A percentile compares a stretch with the other conserved stretches of the same genome.
These are phyloP conservation scores for Hypoxylon trugodes DNA, from an alignment of 495 filamentous ascomycete genomes.

Conservation along the genomic window DNA sequence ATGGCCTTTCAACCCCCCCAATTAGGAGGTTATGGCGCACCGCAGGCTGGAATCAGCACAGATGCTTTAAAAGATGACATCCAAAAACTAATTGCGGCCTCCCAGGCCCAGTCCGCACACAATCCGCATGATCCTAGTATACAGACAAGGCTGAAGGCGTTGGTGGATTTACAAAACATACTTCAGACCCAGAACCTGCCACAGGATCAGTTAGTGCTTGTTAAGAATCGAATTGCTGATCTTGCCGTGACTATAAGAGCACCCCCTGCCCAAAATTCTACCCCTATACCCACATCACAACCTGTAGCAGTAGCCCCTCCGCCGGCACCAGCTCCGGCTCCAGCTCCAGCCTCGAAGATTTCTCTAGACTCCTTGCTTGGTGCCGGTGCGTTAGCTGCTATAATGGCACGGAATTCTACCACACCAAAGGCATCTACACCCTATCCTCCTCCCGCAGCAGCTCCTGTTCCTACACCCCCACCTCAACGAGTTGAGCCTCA, in stretches of 20 bases:
- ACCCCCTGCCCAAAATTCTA: slow-evolving; percentile 46
- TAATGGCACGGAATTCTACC: slow-evolving; percentile 56
- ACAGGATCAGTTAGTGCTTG: slow-evolving; percentile 78
- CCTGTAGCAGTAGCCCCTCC: slow-evolving; percentile 47
- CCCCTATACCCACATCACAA: slow-evolving; percentile 45
- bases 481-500: slow-evolving; percentile 48
- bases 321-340: slow-evolving; percentile 43
- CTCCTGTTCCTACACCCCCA: slow-evolving; percentile 50
- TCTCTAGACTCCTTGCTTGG: slow-evolving; percentile 62
- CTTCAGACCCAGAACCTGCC: slow-evolving; percentile 80
- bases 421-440: slow-evolving; percentile 55
- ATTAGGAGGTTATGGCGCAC: slow-evolving; percentile 47
- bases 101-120: slow-evolving; percentile 74
- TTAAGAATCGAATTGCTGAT: slow-evolving; percentile 80
- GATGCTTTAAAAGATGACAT: slow-evolving; percentile 83
- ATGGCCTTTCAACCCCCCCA: slow-evolving; percentile 45
- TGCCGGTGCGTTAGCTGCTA: slow-evolving; percentile 59
- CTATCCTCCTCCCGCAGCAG: slow-evolving; percentile 46
- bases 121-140: slow-evolving; percentile 76
- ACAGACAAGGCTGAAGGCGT: slow-evolving; percentile 80
- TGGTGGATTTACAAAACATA: slow-evolving; percentile 85
- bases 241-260: slow-evolving; percentile 65
- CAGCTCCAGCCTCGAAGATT: slow-evolving; percentile 46
- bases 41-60: slow-evolving; percentile 63
- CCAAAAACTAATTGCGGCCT: slow-evolving; percentile 72